Base-by-base conservation (phyloP, 2,329 filamentous ascomycete genomes). In the Cercospora sp. region DNA sequence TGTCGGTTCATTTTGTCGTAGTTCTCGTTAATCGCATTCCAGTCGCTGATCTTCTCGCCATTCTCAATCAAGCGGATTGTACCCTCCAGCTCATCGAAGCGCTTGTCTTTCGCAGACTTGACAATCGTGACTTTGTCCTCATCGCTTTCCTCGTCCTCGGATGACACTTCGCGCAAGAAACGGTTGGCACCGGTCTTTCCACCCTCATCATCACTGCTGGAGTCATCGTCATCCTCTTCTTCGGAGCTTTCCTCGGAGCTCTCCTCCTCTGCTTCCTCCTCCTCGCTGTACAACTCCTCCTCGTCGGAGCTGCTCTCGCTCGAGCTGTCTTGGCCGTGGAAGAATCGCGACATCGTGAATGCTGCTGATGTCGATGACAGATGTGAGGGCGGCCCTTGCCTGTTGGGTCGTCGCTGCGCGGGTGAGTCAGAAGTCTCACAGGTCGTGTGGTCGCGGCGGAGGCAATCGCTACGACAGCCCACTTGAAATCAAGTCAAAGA, bases 71-170 rank as follows among this genome's bases (percentile, higher is more conserved):
- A 84, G 80, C 91, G 91, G 77, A 98, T 91, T 53, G 90, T 97
- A 68, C 88, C 87, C 81, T 99, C 94, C 69, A 99, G 86, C 82
- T 98, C 96, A 78, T 97, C 94, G 73, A 93, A 86, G 71, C 95
- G 89, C 88, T 99, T 99, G 85, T 98, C 93, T 84, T 98, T 98
- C 77, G 94, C 94, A 82, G 93, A 97, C 87, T 97, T 97, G 78
- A 98, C 91, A 76, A 95, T 89, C 76, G 90, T 92, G 72, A 90
- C 89, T 73, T 89, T 88, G 73, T 97, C 94, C 72, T 95, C 94
- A 79, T 93, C 94, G 76, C 86, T 89, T 76, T 90, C 92, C 61
- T 95, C 93, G 68, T 88, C 87, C 40, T 80, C 84, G 73, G 88
- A 89, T 13, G 74, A 76, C 13, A 68, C 74, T 75, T 90, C 88